Conservation (phyloP, 768 basidiomycete species). For the Steccherinum ochraceum region DNA sequence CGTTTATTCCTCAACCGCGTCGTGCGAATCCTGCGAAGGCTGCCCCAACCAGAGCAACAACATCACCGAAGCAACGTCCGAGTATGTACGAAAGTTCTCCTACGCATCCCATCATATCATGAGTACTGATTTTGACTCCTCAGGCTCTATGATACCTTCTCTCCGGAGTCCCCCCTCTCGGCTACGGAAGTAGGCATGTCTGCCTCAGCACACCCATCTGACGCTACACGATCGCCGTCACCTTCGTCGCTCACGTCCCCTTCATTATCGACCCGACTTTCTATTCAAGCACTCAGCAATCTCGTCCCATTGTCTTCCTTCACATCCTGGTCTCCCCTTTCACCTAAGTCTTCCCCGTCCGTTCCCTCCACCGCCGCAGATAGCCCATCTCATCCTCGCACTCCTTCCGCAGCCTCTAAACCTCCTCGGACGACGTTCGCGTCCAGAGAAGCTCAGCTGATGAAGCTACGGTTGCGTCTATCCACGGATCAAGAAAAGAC, state of each 20-base stretch:
- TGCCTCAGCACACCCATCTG: conserved; percentile 24
- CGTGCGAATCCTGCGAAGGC: conserved; percentile 13
- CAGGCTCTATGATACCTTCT: not conserved
- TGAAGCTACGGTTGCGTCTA: conserved; percentile 52
- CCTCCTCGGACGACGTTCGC: conserved; percentile 35
- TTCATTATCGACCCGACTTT: conserved; percentile 48
- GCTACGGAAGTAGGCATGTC: conserved; percentile 30
- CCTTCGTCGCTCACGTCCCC: conserved; percentile 40
- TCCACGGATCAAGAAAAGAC: conserved; percentile 30
- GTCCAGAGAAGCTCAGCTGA: conserved; percentile 60
- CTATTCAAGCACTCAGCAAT: conserved; percentile 55
- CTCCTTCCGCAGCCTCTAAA: conserved; percentile 9
- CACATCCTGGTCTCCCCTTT: conserved; percentile 32
- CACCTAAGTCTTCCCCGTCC: conserved; percentile 8
- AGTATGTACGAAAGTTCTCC: conserved; percentile 19
- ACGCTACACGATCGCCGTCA: conserved; percentile 11
- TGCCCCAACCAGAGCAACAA: conserved; percentile 7
- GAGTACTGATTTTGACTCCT: not conserved
- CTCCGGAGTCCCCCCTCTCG: not conserved
- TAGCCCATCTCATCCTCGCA: too few relatives aligned
- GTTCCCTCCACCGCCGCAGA: conserved; percentile 10
- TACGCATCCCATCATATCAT: conserved; percentile 4
- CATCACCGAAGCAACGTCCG: conserved; percentile 17
- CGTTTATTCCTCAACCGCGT: conserved; percentile 22
- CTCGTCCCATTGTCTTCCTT: conserved; percentile 48